Evolutionary conservation across 805 yeast genomes (phyloP).

Genomic region (Ogataea wickerhamii): DNA sequence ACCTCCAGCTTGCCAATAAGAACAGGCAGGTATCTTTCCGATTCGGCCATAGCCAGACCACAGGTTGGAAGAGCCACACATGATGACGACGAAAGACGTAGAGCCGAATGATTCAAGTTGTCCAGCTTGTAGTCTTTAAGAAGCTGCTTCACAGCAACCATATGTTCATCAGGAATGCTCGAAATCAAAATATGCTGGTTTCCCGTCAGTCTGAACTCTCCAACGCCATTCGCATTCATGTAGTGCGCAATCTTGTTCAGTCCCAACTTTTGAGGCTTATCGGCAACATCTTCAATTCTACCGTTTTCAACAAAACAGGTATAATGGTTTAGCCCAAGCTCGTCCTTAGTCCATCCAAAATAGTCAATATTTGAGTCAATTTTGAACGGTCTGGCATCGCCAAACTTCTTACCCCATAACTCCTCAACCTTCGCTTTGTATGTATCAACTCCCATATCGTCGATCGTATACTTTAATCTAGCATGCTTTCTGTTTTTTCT

Average conservation of each 20-base stretch:
- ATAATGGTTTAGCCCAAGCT: conserved; percentile 78
- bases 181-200: conserved; percentile 88
- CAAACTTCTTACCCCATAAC: conserved; percentile 71
- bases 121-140: conserved; percentile 76
- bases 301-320: conserved; percentile 96
- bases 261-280: conserved; percentile 86
- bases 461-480: conserved; percentile 93
- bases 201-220: conserved; percentile 91
- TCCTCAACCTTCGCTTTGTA: conserved; percentile 82
- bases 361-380: conserved; percentile 85
- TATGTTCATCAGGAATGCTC: conserved; percentile 64
- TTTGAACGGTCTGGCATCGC: conserved; percentile 64
- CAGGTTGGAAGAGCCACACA: conserved; percentile 99
- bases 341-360: conserved; percentile 93
- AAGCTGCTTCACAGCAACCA: conserved; percentile 57
- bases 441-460: conserved; percentile 85
- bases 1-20: conserved; percentile 77
- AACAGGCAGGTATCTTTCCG: conserved; percentile 87
- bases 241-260: conserved; percentile 72
- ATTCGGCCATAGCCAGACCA: conserved; percentile 98
- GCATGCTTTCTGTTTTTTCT: conserved; percentile 97
- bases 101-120: conserved; percentile 75
- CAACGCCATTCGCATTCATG: conserved; percentile 56
- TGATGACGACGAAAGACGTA: conserved; percentile 88
- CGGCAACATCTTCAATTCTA: conserved; percentile 89